Evolutionary conservation across 768 basidiomycete genomes (phyloP).

Genomic region (Lentinus brumalis): DNA sequence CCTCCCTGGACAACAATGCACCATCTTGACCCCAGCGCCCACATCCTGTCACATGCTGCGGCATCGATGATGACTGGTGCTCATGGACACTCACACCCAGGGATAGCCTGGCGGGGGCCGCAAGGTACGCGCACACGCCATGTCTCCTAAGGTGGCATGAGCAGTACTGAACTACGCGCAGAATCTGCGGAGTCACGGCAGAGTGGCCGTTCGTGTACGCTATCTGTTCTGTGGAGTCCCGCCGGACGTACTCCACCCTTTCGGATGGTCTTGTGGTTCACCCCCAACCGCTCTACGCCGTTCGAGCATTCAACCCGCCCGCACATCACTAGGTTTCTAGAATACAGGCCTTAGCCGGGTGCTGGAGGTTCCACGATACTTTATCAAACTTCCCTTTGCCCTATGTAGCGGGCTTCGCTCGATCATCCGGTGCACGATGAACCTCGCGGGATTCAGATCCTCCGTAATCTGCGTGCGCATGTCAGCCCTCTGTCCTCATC

Average conservation of each 20-base stretch:
- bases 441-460: not conserved
- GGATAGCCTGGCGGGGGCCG: not conserved
- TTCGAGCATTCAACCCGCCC: not conserved
- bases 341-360: not conserved
- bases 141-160: not conserved
- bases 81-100: not conserved
- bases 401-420: not conserved
- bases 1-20: not conserved
- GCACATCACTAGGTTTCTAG: not conserved
- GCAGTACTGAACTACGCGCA: not conserved
- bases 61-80: not conserved
- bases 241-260: not conserved
- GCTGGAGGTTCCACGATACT: not conserved
- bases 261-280: not conserved
- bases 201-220: not conserved
- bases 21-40: not conserved
- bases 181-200: not conserved
- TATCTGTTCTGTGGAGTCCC: not conserved
- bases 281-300: not conserved
- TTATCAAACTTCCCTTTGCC: not conserved
- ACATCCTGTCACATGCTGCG: not conserved
- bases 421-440: not conserved
- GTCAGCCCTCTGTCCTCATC: not conserved
- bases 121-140: not conserved
- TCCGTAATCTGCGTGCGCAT: not conserved